These are phyloP conservation scores for Mycena belliarum DNA, from an alignment of 768 basidiomycete genomes.

Conservation along the genomic window DNA sequence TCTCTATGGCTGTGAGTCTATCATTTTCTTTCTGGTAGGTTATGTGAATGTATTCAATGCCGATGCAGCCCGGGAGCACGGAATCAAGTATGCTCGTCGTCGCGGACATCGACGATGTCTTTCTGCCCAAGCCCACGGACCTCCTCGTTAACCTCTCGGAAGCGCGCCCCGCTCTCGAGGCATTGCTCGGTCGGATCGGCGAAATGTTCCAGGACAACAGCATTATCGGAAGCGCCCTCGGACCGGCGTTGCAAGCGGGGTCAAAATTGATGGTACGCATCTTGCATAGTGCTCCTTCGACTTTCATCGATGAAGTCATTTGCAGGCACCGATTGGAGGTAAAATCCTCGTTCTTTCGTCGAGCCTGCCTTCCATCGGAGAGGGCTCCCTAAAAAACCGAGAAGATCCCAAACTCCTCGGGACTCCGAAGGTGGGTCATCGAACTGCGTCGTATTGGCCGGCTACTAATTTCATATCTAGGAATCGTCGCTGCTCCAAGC, in stretches of 20 bases:
- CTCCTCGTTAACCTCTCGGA: constrained; percentile 94
- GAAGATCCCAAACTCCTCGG: constrained; percentile 97
- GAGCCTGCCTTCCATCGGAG: constrained; percentile 83
- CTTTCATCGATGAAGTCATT: constrained; percentile 1
- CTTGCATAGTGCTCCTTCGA: background rate
- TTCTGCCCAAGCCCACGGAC: constrained; percentile 94
- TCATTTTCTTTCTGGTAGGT: background rate
- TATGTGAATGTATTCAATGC: background rate
- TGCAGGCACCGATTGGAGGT: constrained; percentile 86
- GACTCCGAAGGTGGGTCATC: constrained; percentile 72
- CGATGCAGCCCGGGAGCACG: constrained; percentile 55
- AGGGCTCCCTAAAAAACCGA: constrained; percentile 91
- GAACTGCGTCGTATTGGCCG: background rate
- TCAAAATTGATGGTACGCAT: constrained; percentile 85
- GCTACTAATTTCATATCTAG: constrained; percentile 34
- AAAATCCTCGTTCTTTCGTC: constrained; percentile 90
- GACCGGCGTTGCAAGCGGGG: constrained; percentile 92
- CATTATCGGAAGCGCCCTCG: constrained; percentile 89
- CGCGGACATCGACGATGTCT: constrained; percentile 95
- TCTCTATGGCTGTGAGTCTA: constrained; percentile 78
- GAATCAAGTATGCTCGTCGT: constrained; percentile 97
- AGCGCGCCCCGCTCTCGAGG: constrained; percentile 75
- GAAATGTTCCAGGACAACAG: constrained; percentile 99
- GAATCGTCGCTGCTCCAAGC: constrained; percentile 92
- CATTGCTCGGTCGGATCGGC: constrained; percentile 77